These are phyloP conservation scores for Cladosporium sp. DNA, from an alignment of 2,329 filamentous ascomycete species.

Conservation along the genomic window DNA sequence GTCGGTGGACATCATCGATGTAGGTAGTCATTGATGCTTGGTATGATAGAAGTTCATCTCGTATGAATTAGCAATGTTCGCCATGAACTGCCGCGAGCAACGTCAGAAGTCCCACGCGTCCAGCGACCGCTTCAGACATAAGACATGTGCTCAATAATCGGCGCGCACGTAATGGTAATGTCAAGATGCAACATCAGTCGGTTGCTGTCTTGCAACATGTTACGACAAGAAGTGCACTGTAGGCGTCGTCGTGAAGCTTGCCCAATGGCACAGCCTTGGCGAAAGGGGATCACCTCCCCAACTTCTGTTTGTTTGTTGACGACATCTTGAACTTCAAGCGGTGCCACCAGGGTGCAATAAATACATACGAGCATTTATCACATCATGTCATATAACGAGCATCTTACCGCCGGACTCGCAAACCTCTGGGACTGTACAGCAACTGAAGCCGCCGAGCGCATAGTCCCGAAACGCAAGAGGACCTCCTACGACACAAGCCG, in stretches of 20 bases:
- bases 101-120: no score
- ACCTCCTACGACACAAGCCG: not conserved
- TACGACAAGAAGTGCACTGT: not conserved
- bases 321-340: not conserved
- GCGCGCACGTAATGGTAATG: no score
- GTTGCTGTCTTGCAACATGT: not conserved
- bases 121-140: no score
- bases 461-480: slow-evolving; percentile 14
- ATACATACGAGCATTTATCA: not conserved
- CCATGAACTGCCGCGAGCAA: no score
- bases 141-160: no score
- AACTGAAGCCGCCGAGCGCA: not conserved
- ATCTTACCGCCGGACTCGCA: slow-evolving; percentile 10
- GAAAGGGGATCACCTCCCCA: not conserved
- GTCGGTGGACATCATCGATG: no score
- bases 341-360: not conserved
- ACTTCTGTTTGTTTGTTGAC: slow-evolving; percentile 9
- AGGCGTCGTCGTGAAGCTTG: not conserved
- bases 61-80: no score
- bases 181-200: no score
- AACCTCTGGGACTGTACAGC: not conserved
- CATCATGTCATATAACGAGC: slow-evolving; percentile 9
- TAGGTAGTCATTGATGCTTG: no score
- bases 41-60: no score
- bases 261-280: slow-evolving; percentile 4